Evolutionary conservation across 1,284 basidiomycete species (phyloP).

Genomic region (Porodaedalea pini): DNA sequence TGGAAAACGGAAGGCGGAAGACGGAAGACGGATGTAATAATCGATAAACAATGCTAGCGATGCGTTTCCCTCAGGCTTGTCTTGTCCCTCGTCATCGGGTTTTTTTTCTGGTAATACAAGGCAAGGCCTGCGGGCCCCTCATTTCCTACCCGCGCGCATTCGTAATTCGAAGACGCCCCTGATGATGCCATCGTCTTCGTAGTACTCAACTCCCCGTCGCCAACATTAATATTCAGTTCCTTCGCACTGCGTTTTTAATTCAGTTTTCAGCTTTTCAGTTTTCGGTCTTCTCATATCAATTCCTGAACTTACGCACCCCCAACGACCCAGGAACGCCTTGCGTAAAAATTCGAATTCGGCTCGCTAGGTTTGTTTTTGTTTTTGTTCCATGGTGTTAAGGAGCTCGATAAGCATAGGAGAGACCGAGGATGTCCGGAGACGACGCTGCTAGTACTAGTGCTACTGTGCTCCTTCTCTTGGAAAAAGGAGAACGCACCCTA

Average conservation of each 20-base stretch:
- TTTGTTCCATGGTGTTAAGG: neutral
- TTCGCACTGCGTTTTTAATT: neutral
- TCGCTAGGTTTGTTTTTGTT: too few relatives aligned
- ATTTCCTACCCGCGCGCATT: conserved; percentile 2
- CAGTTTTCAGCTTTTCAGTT: too few relatives aligned
- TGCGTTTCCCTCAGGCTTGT: neutral
- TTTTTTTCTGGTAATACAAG: too few relatives aligned
- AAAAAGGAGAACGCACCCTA: too few relatives aligned
- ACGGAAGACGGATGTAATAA: neutral
- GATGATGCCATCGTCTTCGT: neutral
- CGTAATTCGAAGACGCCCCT: neutral
- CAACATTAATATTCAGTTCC: neutral
- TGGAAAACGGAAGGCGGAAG: neutral
- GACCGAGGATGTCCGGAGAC: too few relatives aligned
- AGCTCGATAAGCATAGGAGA: too few relatives aligned
- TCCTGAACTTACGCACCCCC: neutral
- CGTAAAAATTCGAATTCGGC: too few relatives aligned
- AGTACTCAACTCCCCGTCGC: neutral
- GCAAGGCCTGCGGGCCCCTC: neutral
- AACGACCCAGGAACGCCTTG: neutral
- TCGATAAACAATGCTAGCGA: neutral
- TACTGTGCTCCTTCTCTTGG: too few relatives aligned
- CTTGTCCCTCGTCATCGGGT: neutral
- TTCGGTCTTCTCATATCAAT: neutral
- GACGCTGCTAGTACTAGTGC: too few relatives aligned